A percentile compares a stretch with the other conserved stretches of the same genome.
Evolutionary conservation across 306 rosid species (phyloP).

Genomic region (Pyrus communis): DNA sequence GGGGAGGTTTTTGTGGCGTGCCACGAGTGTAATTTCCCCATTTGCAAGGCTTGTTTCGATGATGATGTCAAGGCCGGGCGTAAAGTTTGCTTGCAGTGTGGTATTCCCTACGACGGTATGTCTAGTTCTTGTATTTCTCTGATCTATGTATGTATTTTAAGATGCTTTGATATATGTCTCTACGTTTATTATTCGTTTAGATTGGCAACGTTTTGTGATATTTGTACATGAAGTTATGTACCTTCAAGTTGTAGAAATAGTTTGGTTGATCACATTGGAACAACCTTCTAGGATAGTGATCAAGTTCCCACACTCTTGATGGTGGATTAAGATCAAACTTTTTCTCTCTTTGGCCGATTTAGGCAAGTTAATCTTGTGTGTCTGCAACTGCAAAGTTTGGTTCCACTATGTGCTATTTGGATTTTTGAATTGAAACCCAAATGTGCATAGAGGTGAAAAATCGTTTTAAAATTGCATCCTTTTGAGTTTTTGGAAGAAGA

Average conservation of each 20-base stretch:
- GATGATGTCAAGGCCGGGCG: conserved; percentile 73
- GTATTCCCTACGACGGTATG: conserved; percentile 59
- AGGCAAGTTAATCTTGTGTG: not conserved
- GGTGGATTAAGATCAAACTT: not conserved
- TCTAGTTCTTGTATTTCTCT: conserved; percentile 1
- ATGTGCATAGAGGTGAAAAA: not conserved
- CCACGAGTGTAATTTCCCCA: conserved; percentile 67
- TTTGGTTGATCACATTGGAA: not conserved
- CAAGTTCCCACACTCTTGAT: not conserved
- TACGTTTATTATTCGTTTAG: not conserved
- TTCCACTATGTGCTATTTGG: not conserved
- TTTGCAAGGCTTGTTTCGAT: conserved; percentile 75
- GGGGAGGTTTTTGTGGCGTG: conserved; percentile 82
- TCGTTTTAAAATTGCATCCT: not conserved
- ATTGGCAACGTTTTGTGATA: not conserved
- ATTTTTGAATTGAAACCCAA: not conserved
- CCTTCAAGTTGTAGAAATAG: not conserved
- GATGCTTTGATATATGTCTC: not conserved
- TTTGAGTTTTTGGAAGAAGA: not conserved
- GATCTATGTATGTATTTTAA: not conserved
- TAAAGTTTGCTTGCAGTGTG: conserved; percentile 68
- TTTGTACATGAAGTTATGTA: not conserved
- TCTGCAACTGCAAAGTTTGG: not conserved
- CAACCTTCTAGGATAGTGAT: not conserved
- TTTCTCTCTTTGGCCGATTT: not conserved